Percentiles rank a stretch among this genome's conserved stretches.
Conservation (phyloP, 192 early-diverging fungal genomes). For the Fimicolochytrium jonesii region DNA sequence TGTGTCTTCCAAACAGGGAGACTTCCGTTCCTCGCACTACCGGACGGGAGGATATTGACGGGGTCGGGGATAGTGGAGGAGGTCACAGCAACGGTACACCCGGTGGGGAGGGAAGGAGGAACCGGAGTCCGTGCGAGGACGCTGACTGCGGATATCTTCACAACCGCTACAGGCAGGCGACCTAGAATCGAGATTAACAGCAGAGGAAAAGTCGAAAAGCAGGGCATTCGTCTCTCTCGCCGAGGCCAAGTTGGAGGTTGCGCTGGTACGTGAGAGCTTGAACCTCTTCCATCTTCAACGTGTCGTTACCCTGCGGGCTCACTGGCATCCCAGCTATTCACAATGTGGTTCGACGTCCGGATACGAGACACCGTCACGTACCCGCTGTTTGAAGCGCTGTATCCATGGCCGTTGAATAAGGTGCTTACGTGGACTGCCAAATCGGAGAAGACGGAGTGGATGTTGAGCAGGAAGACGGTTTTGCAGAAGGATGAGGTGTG, state of each 20-base stretch:
- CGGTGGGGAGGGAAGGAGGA: no score
- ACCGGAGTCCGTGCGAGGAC: no score
- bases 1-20: slow-evolving; percentile 31
- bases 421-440: slow-evolving; percentile 20
- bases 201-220: slow-evolving; percentile 33
- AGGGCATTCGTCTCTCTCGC: slow-evolving; percentile 45
- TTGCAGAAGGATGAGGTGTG: slow-evolving; percentile 32
- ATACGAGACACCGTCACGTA: slow-evolving; percentile 22
- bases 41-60: slow-evolving; percentile 39
- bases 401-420: slow-evolving; percentile 31
- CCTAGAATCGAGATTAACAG: slow-evolving; percentile 33
- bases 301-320: no score
- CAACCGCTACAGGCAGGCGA: slow-evolving; percentile 28
- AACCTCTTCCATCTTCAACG: no score
- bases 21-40: slow-evolving; percentile 49
- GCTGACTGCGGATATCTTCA: no score
- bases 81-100: slow-evolving; percentile 45
- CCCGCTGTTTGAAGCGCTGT: slow-evolving; percentile 23
- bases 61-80: slow-evolving; percentile 46
- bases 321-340: slow-evolving; percentile 15
- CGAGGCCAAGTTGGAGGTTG: slow-evolving; percentile 51
- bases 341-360: slow-evolving; percentile 28
- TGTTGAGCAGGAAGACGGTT: slow-evolving; percentile 23
- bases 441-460: slow-evolving; percentile 25
- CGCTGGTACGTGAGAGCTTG: slow-evolving; percentile 41